Conservation (phyloP, 169 alveolate species). For the Theileria luwenshuni region DNA sequence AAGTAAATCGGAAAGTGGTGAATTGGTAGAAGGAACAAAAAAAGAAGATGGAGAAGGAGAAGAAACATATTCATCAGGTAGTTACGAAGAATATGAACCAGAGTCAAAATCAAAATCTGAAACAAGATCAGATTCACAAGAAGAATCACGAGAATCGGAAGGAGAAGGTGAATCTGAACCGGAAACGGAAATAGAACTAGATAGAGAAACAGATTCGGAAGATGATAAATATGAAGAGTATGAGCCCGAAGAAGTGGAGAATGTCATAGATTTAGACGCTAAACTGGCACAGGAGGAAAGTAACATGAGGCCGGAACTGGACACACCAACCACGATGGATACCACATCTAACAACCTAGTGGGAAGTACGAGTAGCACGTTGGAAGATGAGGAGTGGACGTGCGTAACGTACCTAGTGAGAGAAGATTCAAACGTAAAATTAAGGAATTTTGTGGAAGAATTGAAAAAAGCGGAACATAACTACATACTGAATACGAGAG, state of each 20-base stretch:
- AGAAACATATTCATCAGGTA: neutral
- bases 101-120: neutral
- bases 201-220: no score
- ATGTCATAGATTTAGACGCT: no score
- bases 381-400: conserved; percentile 54
- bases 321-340: conserved; percentile 13
- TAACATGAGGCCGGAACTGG: no score
- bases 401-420: conserved; percentile 40
- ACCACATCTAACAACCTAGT: neutral
- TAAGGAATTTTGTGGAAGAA: conserved; percentile 39
- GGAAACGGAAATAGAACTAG: no score
- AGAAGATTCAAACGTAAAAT: conserved; percentile 20
- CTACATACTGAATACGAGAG: conserved; percentile 59
- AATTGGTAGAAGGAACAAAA: neutral
- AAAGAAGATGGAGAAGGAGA: neutral
- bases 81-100: neutral
- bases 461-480: conserved; percentile 49
- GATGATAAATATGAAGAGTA: no score
- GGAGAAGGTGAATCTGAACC: no score
- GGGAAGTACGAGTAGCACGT: no score
- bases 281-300: no score
- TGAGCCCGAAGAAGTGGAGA: no score
- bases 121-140: conserved; percentile 5
- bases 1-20: neutral
- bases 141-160: neutral